phyloP scores from a whole-genome alignment of 2,329 filamentous ascomycete genomes.

The Colletotrichum liriopes region DNA sequence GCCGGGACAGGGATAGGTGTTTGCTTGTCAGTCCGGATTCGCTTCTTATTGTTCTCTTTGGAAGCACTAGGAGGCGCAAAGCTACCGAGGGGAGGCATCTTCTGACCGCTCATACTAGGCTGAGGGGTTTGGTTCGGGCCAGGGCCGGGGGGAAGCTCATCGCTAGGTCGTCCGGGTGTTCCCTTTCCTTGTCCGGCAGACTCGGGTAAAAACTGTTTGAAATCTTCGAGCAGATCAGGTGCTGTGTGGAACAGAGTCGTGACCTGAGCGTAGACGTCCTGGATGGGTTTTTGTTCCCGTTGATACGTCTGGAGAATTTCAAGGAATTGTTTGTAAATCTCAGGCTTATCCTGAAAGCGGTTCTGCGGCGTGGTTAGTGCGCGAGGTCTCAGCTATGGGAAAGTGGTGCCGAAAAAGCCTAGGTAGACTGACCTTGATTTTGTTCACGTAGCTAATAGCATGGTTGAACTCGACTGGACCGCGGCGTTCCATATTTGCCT shows the following conservation, averaged over 20 bases:
- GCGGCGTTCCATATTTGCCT: slow-evolving; percentile 83
- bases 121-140: slow-evolving; percentile 70
- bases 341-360: slow-evolving; percentile 94
- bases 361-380: slow-evolving; percentile 71
- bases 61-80: slow-evolving; percentile 90
- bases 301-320: slow-evolving; percentile 99
- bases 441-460: slow-evolving; percentile 99
- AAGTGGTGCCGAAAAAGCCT: neutral
- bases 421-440: slow-evolving; percentile 87
- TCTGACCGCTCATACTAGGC: slow-evolving; percentile 72
- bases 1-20: slow-evolving; percentile 64
- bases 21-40: slow-evolving; percentile 75
- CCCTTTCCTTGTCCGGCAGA: slow-evolving; percentile 73
- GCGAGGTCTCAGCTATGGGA: slow-evolving; percentile 19
- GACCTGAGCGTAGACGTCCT: slow-evolving; percentile 98
- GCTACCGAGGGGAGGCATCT: slow-evolving; percentile 94
- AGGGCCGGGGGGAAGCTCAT: slow-evolving; percentile 71
- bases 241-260: slow-evolving; percentile 94
- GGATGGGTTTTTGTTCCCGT: slow-evolving; percentile 96
- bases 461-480: slow-evolving; percentile 99
- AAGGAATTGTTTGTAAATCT: slow-evolving; percentile 99
- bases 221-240: slow-evolving; percentile 95
- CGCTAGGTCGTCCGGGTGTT: slow-evolving; percentile 71
- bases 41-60: slow-evolving; percentile 89
- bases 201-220: slow-evolving; percentile 98